Base-by-base conservation (phyloP, 1,139 yeast genomes). In the Citeromyces hawaiiensis region DNA sequence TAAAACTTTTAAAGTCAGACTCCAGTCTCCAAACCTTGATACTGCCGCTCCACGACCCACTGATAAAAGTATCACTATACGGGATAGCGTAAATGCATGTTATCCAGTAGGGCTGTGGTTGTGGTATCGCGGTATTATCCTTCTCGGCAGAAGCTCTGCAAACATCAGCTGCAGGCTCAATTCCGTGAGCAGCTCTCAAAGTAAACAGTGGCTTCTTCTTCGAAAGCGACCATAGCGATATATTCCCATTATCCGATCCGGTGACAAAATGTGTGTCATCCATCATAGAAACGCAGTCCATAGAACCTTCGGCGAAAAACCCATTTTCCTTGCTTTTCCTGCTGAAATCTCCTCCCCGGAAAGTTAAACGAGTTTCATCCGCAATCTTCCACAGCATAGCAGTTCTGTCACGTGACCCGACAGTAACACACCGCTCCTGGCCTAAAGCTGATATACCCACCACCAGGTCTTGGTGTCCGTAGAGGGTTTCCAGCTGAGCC, bases 321-420 rank as follows among this genome's bases (percentile, higher is more conserved):
- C 56, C 49, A 52, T 61, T 63, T 42, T 53, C 64, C 47, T 56
- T 66, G 44, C 58, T 62, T 49, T 64, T 64, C 40, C 64, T 70
- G 34, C 44, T 40, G 7, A 52, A 65, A 52, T 85, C 94, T 44
- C 95, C 96, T 45, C 96, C 96, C 53, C 96, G 72, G 59, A 91
- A 91, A 0, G 96, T 87, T 50, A 91, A 70, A 53, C 97, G 72
- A 2, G 94, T 76, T 61, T 91, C 98, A 52, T 93, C 98, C 21
- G 94, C 75, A 47, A 91, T 86, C 59, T 93, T 91, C 98, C 98
- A 91, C 51, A 85, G 66, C 79, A 93, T 82, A 14, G 93, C 96
- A 1, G 96, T 83, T 51, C 94, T 78, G 60, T 91, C 98, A 52
- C 98, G 73, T 4, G 94, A 70, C 16, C 98, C 98, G 19, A 88